Evolutionary conservation across 108 stramenopile species (phyloP).

Genomic region (Conticribra guillardii): DNA sequence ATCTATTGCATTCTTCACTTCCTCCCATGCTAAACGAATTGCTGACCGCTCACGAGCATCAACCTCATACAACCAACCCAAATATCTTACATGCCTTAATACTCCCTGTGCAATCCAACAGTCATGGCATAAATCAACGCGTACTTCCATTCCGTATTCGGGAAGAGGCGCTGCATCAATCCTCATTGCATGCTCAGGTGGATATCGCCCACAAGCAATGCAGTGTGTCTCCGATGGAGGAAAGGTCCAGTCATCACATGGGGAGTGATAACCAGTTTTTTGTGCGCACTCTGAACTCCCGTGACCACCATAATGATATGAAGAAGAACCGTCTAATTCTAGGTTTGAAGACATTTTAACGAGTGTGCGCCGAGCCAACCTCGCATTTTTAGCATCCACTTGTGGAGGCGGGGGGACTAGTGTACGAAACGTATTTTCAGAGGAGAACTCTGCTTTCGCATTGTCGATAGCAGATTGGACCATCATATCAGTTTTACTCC

Average conservation of each 20-base stretch:
- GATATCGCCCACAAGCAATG: constrained; percentile 42
- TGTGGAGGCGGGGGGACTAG: constrained; percentile 43
- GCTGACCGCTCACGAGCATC: constrained; percentile 67
- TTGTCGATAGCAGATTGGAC: constrained; percentile 30
- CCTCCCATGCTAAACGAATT: constrained; percentile 38
- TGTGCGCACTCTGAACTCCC: background rate
- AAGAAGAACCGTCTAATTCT: too few relatives aligned
- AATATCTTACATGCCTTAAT: constrained; percentile 61
- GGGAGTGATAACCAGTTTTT: constrained; percentile 48
- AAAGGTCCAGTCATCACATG: constrained; percentile 34
- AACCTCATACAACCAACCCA: constrained; percentile 59
- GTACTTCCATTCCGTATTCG: constrained; percentile 78
- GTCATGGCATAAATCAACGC: constrained; percentile 66
- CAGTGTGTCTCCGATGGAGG: constrained; percentile 45
- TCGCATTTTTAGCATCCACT: constrained; percentile 25
- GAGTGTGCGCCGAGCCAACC: constrained; percentile 4
- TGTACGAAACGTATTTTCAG: constrained; percentile 20
- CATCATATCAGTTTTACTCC: constrained; percentile 26
- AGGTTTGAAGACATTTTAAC: too few relatives aligned
- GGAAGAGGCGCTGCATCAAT: constrained; percentile 62
- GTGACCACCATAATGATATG: too few relatives aligned
- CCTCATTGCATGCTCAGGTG: constrained; percentile 50
- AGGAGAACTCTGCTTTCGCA: constrained; percentile 22
- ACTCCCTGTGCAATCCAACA: constrained; percentile 76
- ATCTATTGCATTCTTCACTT: constrained; percentile 30